Evolutionary conservation across 2,329 filamentous ascomycete species (phyloP).

Genomic region (Amesomyces nigricolor): DNA sequence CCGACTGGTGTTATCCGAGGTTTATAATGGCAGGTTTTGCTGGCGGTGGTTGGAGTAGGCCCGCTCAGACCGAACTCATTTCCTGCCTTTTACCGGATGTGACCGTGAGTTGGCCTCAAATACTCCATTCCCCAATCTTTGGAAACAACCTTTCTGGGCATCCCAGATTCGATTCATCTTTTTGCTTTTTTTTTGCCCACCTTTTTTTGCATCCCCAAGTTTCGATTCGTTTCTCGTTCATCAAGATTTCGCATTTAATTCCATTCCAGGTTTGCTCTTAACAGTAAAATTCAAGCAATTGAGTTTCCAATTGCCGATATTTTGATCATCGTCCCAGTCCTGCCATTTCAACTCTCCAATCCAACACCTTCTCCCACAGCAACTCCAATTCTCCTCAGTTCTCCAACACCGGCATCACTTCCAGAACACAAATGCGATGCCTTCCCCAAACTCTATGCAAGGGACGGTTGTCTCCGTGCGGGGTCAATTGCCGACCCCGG

Average conservation of each 20-base stretch:
- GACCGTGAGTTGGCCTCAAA: slow-evolving; percentile 30
- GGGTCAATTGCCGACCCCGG: slow-evolving; percentile 4
- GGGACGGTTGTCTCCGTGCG: slow-evolving; percentile 12
- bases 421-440: not conserved
- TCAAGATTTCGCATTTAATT: too few relatives aligned
- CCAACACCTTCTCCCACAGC: too few relatives aligned
- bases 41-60: slow-evolving; percentile 19
- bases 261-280: too few relatives aligned
- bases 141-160: slow-evolving; percentile 23
- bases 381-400: too few relatives aligned
- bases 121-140: slow-evolving; percentile 29
- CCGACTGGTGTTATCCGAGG: too few relatives aligned
- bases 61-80: slow-evolving; percentile 29
- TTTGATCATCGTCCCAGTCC: too few relatives aligned
- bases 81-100: slow-evolving; percentile 31
- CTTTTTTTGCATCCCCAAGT: not conserved
- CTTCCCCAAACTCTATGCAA: not conserved
- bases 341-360: too few relatives aligned
- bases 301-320: too few relatives aligned
- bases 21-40: slow-evolving; percentile 15
- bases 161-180: slow-evolving; percentile 27
- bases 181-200: slow-evolving; percentile 15
- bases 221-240: too few relatives aligned
- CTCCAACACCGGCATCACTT: too few relatives aligned
- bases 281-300: too few relatives aligned